phyloP scores from a whole-genome alignment of 2,329 filamentous ascomycete species.

The Ceratocystis cubensis region DNA sequence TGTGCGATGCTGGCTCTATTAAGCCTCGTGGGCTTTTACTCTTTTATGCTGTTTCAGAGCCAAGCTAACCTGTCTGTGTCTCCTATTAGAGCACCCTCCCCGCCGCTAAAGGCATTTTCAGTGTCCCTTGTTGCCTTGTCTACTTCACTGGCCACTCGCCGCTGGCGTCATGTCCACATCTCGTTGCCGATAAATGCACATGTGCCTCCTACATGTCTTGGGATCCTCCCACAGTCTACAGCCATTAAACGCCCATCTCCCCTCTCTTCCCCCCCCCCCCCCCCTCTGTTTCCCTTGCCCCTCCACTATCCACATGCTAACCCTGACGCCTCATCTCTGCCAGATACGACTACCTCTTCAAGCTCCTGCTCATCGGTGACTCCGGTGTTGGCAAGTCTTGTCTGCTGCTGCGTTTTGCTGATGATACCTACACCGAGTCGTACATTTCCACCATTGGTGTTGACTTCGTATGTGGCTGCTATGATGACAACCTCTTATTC shows the following conservation, averaged over 20 bases:
- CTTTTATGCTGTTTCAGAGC: not conserved
- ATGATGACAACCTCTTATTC: not conserved
- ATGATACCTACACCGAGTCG: constrained; percentile 98
- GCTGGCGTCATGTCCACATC: not conserved
- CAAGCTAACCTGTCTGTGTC: not conserved
- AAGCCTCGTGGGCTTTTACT: not conserved
- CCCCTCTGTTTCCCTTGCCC: not conserved
- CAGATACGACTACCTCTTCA: constrained; percentile 99
- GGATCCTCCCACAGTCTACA: not conserved
- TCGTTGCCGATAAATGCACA: not conserved
- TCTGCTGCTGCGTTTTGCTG: constrained; percentile 91
- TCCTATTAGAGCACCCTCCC: not conserved
- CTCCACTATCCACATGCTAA: not conserved
- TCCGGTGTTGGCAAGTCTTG: constrained; percentile 99
- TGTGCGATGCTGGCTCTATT: too few relatives aligned
- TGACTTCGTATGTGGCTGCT: constrained; percentile 68
- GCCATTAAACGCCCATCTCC: not conserved
- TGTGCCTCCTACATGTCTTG: not conserved
- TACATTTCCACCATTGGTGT: constrained; percentile 99
- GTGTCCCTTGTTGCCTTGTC: not conserved
- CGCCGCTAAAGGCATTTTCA: not conserved
- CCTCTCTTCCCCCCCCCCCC: not conserved
- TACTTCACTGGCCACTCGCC: not conserved
- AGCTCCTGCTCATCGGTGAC: constrained; percentile 99
- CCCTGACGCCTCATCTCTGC: constrained; percentile 13